These are phyloP conservation scores for Monascus ruber DNA, from an alignment of 2,329 filamentous ascomycete species.

Conservation along the genomic window DNA sequence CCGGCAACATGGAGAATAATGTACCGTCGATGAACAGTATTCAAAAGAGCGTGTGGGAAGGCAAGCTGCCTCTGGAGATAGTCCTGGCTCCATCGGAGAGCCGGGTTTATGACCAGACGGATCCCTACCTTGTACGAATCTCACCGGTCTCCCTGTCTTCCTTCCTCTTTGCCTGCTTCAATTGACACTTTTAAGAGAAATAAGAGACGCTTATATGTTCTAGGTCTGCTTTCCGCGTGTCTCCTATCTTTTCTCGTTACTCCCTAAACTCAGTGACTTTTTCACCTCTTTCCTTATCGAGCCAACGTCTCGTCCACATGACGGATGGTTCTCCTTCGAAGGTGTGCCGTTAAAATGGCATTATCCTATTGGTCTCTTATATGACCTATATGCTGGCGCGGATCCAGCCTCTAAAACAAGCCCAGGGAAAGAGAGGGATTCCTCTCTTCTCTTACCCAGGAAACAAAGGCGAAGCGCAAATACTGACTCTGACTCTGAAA, in stretches of 20 bases:
- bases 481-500: conserved; percentile 10
- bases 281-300: conserved; percentile 49
- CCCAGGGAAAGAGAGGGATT: conserved; percentile 1
- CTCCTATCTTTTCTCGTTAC: conserved; percentile 57
- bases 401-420: conserved; percentile 28
- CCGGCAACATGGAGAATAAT: conserved; percentile 13
- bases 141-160: too few relatives aligned
- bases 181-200: conserved; percentile 1
- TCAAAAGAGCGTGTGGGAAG: conserved; percentile 45
- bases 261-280: conserved; percentile 52
- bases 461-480: conserved; percentile 5
- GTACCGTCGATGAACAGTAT: conserved; percentile 19
- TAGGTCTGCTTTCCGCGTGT: conserved; percentile 53
- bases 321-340: conserved; percentile 57
- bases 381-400: conserved; percentile 55
- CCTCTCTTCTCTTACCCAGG: conserved; percentile 7
- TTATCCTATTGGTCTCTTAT: conserved; percentile 57
- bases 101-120: conserved; percentile 47
- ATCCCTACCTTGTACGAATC: conserved; percentile 46
- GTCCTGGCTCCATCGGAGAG: conserved; percentile 48
- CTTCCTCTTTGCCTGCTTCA: neutral
- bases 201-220: neutral
- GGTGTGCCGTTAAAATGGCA: conserved; percentile 61
- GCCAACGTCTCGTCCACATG: conserved; percentile 38
- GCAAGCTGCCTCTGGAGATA: conserved; percentile 50